Base-by-base conservation (phyloP, 441 rosid species). In the Metrosideros polymorpha region DNA sequence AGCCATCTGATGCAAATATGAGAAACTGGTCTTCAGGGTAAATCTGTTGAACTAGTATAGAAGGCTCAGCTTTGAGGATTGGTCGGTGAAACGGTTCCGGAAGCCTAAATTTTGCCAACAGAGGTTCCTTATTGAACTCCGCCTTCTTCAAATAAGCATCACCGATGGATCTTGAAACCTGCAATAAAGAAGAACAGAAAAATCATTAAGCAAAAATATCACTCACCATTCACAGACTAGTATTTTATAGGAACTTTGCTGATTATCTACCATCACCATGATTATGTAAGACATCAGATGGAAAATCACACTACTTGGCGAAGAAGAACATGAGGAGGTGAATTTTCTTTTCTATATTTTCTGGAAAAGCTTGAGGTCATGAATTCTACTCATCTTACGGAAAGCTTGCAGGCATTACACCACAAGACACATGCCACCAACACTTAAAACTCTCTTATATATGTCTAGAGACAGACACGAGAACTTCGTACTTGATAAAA, bases 1-100 rank as follows among this genome's bases (percentile, higher is more conserved):
- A 90, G 89, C 99, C 99, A 92, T 96, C 99, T 7, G 99, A 97
- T 27, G 98, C 99, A 90, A 96, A 95, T 90, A 96, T 97, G 82
- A 97, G 96, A 91, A 97, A 97, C 85, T 92, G 96, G 89, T 97
- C 98, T 87, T 94, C 95, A 7, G 96, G 96, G 30, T 82, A 88
- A 51, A 97, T 88, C 90, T 91, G 93, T 85, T 94, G 96, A 86
- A 96, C 98, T 22, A 89, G 82, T 90, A 96, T 89, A 7, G 96
- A 76, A 22, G 99, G 99, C 89, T 97, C 98, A 4, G 99, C 98
- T 90, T 89, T 92, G 86, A 97, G 94, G 84, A 97, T 96, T n/a
- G 98, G 99, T 85, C 88, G 93, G 87, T 91, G 87, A 49, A 97
- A 97, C 14, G 97, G 90, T 79, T 92, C 95, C 10, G 94, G 89